Conservation (phyloP, 2,329 filamentous ascomycete species). For the Canariomyces notabilis region DNA sequence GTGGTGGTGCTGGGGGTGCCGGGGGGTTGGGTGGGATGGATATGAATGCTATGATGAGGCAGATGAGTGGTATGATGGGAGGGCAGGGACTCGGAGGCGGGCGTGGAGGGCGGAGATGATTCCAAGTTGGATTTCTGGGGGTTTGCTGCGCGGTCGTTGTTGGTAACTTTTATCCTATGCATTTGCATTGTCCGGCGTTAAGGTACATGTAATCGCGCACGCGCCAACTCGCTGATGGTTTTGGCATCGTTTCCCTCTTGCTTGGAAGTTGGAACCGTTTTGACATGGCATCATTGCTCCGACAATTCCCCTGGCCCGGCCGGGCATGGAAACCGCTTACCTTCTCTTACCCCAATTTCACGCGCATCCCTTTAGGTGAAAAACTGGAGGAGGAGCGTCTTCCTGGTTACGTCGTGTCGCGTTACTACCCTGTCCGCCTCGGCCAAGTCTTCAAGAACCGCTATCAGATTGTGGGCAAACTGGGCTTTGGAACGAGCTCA, state of each 20-base stretch:
- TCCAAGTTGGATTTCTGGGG: background rate
- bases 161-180: background rate
- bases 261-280: no score
- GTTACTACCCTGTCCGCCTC: conserved; percentile 21
- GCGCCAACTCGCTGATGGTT: background rate
- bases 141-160: background rate
- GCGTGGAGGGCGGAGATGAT: conserved; percentile 20
- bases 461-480: conserved; percentile 24
- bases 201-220: no score
- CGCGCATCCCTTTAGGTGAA: conserved; percentile 1
- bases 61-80: conserved; percentile 53
- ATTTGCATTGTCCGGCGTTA: conserved; percentile 15
- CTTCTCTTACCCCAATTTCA: conserved; percentile 6
- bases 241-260: no score
- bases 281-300: no score
- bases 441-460: conserved; percentile 16
- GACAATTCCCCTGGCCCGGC: no score
- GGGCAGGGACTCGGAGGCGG: conserved; percentile 24
- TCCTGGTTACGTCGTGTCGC: conserved; percentile 11
- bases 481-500: conserved; percentile 22
- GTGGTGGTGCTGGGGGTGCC: conserved; percentile 58
- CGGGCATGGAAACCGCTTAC: background rate
- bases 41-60: conserved; percentile 76
- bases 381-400: conserved; percentile 23
- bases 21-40: conserved; percentile 67